Base-by-base conservation (phyloP, 768 basidiomycete genomes). In the Xerocomellus chrysenteron region DNA sequence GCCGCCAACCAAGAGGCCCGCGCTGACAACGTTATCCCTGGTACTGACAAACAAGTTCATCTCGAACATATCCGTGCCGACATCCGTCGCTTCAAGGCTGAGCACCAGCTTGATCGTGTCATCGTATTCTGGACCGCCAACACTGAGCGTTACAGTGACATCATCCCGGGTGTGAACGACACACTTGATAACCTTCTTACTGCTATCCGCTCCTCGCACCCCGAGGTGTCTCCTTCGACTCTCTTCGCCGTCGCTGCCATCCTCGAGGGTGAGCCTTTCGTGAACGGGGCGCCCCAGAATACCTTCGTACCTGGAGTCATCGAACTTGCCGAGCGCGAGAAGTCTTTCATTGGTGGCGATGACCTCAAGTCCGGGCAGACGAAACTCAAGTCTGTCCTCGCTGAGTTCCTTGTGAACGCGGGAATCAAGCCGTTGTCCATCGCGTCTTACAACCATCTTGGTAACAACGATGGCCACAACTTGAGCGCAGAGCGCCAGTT, bases 101-200 rank as follows among this genome's bases (percentile, higher is more conserved):
- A 85, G 58, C 84, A 98, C 70, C 78, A 75, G 19, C 85, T 98
- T 46, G 95, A 95, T 72, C 89, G 89, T 55, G 84, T 92, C 58
- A 75, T 99, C 65, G 88, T 98, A 59, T 95, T 98, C 80, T 98
- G 96, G 96, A 98, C 96, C 16, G 94, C 92, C 64, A 98, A 99
- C 78, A 99, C 96, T 17, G 97, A 98, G 80, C 90, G 96, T 56
- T 99, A 94, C 83, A 87, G 90, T 64, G 93, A 94, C 60, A 86
- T 99, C 74, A 87, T 98, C 71, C 81, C 90, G 13, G 97, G 96
- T 42, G 84, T 98, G 56, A 98, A 98, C 74, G 95, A 99, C 71
- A 95, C 94, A 14, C 88, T 93, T 2, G 89, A 90, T 64, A 90
- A 88, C 69, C 74, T 99, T 50, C 85, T 99, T 63, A 75, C 78